Percentiles rank a stretch among this genome's conserved stretches.
phyloP scores from a whole-genome alignment of 805 yeast species.

The Sugiyamaella mastotermitis region DNA sequence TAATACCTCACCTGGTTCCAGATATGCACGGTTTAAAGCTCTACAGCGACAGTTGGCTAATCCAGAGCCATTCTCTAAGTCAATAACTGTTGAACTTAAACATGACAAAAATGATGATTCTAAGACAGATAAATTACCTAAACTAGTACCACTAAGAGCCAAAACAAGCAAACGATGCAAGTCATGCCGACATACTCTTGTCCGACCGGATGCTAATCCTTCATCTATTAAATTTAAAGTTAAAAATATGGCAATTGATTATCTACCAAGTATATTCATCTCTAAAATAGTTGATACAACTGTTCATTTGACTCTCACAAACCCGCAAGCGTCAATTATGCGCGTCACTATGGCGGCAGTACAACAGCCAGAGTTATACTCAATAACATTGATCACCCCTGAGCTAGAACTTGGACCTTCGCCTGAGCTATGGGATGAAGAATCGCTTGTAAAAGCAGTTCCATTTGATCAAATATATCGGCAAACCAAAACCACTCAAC shows the following conservation, averaged over 20 bases:
- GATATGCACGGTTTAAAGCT: conserved; percentile 1
- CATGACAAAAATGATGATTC: not conserved
- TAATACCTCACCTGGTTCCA: conserved; percentile 1
- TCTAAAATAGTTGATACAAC: not conserved
- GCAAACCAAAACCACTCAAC: conserved; percentile 22
- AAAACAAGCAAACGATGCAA: conserved; percentile 26
- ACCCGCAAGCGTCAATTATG: conserved; percentile 15
- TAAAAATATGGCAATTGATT: conserved; percentile 22
- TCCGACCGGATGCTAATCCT: conserved; percentile 28
- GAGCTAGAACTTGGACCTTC: conserved; percentile 21
- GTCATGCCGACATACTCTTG: conserved; percentile 29
- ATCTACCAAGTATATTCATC: conserved; percentile 20
- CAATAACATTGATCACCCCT: conserved; percentile 17
- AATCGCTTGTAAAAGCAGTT: conserved; percentile 19
- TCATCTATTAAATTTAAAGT: conserved; percentile 17
- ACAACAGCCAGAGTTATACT: conserved; percentile 2
- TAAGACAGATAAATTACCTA: conserved; percentile 18
- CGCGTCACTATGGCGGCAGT: conserved; percentile 16
- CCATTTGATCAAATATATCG: conserved; percentile 23
- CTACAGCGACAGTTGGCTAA: not conserved
- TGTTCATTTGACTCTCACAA: conserved; percentile 19
- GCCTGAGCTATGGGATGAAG: conserved; percentile 21
- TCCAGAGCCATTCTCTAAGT: not conserved
- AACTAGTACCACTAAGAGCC: conserved; percentile 23
- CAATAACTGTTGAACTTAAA: not conserved